Base-by-base conservation (phyloP, 257 asterid genomes). In the Plantago major region DNA sequence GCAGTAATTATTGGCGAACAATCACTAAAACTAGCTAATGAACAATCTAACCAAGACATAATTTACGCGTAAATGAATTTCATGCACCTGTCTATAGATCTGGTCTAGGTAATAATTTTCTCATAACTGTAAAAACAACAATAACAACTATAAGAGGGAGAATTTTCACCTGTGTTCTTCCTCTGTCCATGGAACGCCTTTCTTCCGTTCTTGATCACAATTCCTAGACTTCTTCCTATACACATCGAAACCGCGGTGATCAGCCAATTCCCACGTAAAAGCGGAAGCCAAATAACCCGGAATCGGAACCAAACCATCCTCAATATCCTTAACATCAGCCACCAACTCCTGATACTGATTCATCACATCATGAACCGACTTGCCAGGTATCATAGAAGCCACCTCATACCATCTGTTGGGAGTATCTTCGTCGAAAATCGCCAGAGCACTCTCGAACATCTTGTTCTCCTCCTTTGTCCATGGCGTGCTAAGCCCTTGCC, bases 381-480 rank as follows among this genome's bases (percentile, higher is more conserved):
- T 90, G 9, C 90, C 95, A 5, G 95, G 97, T 55, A 84, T 83
- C 82, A 80, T 74, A 12, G 64, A 76, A 0, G 97, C 96, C n/a
- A 90, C 89, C 61, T 62, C 70, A 17, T 38, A 42, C 96, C 96
- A 90, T 73, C 96, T 73, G 68, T 87, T 74, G 2, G 96, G 96
- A 1, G 88, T 83, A n/a, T 67, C 82, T 61, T 90, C 95, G 28
- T 90, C 96, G 62, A 67, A 77, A 8, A 83, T 59, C 0, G 97
- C 97, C 0, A 90, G 74, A 11, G 97, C 97, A 26, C 91, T 82
- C 47, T 90, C 97, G 17, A 90, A 90, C 55, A 2, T 51, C 73
- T 90, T 83, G 82, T 90, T 90, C 81, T 90, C 96, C 40, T 90
- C 94, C 64, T 78, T 82, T 2, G 89, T 87, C 96, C 97, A 90